These are phyloP conservation scores for Onygenales sp. DNA, from an alignment of 2,329 filamentous ascomycete genomes.

Conservation along the genomic window DNA sequence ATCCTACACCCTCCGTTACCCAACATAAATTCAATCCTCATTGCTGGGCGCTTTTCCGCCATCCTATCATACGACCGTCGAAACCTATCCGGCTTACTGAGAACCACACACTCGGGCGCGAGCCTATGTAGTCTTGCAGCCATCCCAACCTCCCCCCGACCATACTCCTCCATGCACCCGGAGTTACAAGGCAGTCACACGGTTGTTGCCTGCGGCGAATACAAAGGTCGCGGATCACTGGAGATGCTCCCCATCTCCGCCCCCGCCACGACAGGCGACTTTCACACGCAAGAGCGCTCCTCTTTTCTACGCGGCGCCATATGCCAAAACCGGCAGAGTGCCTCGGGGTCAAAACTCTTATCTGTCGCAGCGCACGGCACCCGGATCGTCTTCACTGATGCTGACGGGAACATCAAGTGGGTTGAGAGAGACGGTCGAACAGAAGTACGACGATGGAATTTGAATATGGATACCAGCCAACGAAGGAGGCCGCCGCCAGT, in stretches of 20 bases:
- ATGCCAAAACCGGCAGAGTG: conserved; percentile 74
- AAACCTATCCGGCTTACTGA: conserved; percentile 67
- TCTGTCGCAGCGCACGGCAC: conserved; percentile 75
- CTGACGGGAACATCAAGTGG: conserved; percentile 79
- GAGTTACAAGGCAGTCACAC: conserved; percentile 49
- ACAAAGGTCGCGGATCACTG: conserved; percentile 81
- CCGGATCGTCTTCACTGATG: conserved; percentile 73
- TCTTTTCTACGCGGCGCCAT: conserved; percentile 15
- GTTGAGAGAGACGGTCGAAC: conserved; percentile 69
- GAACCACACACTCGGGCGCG: conserved; percentile 75
- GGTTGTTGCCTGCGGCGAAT: conserved; percentile 75
- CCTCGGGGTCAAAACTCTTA: conserved; percentile 69
- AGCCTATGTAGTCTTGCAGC: conserved; percentile 64
- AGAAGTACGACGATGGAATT: conserved; percentile 47
- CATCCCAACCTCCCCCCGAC: conserved; percentile 45
- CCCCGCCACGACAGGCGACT: conserved; percentile 15
- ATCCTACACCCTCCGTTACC: conserved; percentile 65
- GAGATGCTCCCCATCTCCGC: conserved; percentile 58
- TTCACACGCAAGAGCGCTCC: not conserved
- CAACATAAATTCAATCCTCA: conserved; percentile 68
- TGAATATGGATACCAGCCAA: conserved; percentile 33
- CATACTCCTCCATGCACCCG: conserved; percentile 35
- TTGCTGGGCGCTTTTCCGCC: conserved; percentile 79
- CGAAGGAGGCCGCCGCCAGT: conserved; percentile 8
- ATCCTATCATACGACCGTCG: conserved; percentile 84